phyloP scores from a whole-genome alignment of 805 yeast genomes.

The Zygoascus ofunaensis region DNA sequence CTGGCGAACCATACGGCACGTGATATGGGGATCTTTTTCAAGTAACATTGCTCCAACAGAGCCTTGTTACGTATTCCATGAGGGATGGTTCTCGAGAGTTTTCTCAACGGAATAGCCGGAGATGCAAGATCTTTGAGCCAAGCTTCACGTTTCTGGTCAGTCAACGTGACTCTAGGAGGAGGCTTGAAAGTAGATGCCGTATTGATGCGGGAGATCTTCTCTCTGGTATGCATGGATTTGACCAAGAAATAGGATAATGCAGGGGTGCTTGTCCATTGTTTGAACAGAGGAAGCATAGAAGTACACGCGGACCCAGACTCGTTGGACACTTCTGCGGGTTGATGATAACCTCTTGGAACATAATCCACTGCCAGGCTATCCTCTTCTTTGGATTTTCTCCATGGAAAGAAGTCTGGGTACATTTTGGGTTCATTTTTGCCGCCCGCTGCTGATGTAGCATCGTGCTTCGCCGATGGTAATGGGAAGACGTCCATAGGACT shows the following conservation, averaged over 20 bases:
- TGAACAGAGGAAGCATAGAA: conserved; percentile 35
- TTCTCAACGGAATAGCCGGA: conserved; percentile 52
- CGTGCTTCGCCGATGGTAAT: conserved; percentile 17
- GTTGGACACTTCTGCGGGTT: conserved; percentile 49
- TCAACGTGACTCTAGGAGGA: conserved; percentile 83
- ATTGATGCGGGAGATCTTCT: conserved; percentile 36
- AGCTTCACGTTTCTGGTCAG: conserved; percentile 73
- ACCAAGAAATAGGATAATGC: conserved; percentile 42
- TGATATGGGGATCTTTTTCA: conserved; percentile 59
- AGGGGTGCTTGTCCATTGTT: conserved; percentile 36
- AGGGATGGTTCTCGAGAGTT: conserved; percentile 71
- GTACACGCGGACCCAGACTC: conserved; percentile 66
- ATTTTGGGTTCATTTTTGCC: conserved; percentile 8
- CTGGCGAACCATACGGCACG: conserved; percentile 88
- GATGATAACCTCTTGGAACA: conserved; percentile 64
- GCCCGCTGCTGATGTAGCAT: too few species aligned
- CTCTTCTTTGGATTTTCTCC: conserved; percentile 53
- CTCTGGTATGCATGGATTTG: conserved; percentile 40
- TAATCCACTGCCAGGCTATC: conserved; percentile 44
- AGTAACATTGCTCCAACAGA: conserved; percentile 63
- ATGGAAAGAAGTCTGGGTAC: conserved; percentile 66
- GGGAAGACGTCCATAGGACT: conserved; percentile 31
- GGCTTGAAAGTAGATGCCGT: conserved; percentile 56
- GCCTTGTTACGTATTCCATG: conserved; percentile 76
- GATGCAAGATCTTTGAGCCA: conserved; percentile 81